Base-by-base conservation (phyloP, 306 rosid genomes). In the Cicer arietinum region DNA sequence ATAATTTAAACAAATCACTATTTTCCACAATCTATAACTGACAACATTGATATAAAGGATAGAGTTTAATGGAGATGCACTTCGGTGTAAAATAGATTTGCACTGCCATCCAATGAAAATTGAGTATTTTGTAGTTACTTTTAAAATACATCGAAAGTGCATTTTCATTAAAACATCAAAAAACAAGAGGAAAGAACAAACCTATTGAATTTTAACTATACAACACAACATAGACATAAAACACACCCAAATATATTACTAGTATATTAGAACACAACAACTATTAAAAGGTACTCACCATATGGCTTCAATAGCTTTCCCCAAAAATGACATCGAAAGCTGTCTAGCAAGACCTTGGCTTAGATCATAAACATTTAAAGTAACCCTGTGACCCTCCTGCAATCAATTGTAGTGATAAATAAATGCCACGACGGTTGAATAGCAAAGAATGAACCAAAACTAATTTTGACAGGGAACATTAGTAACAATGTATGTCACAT, bases 271-370 rank as follows among this genome's bases (percentile, higher is more conserved):
- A 11, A 60, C 30, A 52, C 51, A 80, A 45, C 25, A 42, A 47
- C 44, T 62, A 41, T 4, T 30, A 4, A 4, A 30, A 30, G 37
- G 6, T 30, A 83, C 96, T 80, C 77, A 94, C 99, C 99, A 95
- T 76, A 95, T 78, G 40, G 88, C 99, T 85, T 90, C 98, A 61
- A 95, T 95, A 22, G 92, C 88, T 82, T 90, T 95, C 78, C 99
- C 99, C 77, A 92, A 83, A 76, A 95, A 92, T 0, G 92, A 41
- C 3, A 80, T 79, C 39, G 99, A 95, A 72, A 95, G 91, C 81
- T 92, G 96, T 53, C 84, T 84, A 14, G 99, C 99, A 60, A 92
- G 92, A 12, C 99, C 99, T 82, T 95, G 96, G 88, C 99, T 95
- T 22, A 95, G 75, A 58, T 95, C 99, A 79, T 95, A 95, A 10